Evolutionary conservation across 2,329 filamentous ascomycete genomes (phyloP), one percentile per base, ranked within the genome.

Genomic region (Metarhizium brunneum): DNA sequence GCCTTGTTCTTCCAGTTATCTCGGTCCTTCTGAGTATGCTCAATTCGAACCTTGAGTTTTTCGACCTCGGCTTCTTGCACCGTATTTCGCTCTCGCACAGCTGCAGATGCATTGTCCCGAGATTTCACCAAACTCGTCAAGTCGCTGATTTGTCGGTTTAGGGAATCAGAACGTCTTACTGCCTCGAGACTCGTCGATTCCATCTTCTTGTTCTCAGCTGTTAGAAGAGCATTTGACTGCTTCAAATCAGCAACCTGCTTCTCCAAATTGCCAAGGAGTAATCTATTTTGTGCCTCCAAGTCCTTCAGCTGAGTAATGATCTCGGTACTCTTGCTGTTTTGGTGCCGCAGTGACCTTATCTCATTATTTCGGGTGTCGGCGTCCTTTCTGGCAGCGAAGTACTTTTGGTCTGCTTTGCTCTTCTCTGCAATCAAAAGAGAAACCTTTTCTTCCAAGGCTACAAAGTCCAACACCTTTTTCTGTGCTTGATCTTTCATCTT

Each of bases 361-460:
- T 97, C 92, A 57, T 82, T 79, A 56, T 91, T 87, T 52, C 90
- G 82, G 48, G 88, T 86, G 65, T 97, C 92, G 66, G 92, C 95
- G 62, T 92, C 87, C 68, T 96, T 96, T 78, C 95, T 91, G 8
- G 92, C 90, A 1, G 89, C 90, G 69, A 97, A 97, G 68, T 95
- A 99, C 71, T 97, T 97, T 67, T 97, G 92, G 66, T 99, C 94
- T 1, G 92, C 92, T 71, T 96, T 97, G 61, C 87, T 85, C 75
- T 99, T 99, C 71, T 99, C 91, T 0, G 90, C 89, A 45, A 83
- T 83, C 20, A 95, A 74, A 29, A 88, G 77, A 18, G 83, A 75
- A 42, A 92, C 77, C 59, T 87, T 88, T 56, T 96, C 91, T 72
- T 97, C 92, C 66, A 90, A 75, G 4, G 80, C 77, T 6, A 79